Evolutionary conservation across 768 basidiomycete genomes (phyloP).

Genomic region (Lactifluus subvellereus): DNA sequence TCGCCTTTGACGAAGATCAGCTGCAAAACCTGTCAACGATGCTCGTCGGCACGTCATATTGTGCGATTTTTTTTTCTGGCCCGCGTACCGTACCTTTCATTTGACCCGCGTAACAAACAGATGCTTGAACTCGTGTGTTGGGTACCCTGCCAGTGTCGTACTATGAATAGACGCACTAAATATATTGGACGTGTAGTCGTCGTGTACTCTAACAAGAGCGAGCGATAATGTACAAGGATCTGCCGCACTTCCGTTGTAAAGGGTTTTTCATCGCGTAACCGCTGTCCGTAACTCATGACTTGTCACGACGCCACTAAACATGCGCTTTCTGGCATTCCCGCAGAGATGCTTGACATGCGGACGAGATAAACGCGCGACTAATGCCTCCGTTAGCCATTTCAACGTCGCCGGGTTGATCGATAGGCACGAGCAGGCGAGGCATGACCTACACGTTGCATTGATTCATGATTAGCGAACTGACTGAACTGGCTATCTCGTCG

Average conservation of each 20-base stretch:
- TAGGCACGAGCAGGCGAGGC: slow-evolving; percentile 12
- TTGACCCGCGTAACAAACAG: slow-evolving; percentile 25
- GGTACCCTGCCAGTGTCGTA: not conserved
- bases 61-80: slow-evolving; percentile 38
- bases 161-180: not conserved
- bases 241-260: not conserved
- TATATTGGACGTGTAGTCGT: not conserved
- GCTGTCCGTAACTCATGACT: not conserved
- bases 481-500: not conserved
- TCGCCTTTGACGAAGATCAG: slow-evolving; percentile 84
- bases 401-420: slow-evolving; percentile 17
- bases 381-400: not conserved
- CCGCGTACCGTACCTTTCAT: slow-evolving; percentile 7
- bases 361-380: slow-evolving; percentile 2
- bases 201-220: not conserved
- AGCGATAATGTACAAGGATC: not conserved
- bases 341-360: not conserved
- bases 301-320: not conserved
- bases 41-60: slow-evolving; percentile 86
- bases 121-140: slow-evolving; percentile 18
- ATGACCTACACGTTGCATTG: slow-evolving; percentile 19
- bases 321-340: not conserved
- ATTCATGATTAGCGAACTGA: not conserved
- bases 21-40: slow-evolving; percentile 80
- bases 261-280: not conserved